Percentiles rank a stretch among this genome's conserved stretches.
Conservation (phyloP, 306 rosid species). For the Sophora flavescens region DNA sequence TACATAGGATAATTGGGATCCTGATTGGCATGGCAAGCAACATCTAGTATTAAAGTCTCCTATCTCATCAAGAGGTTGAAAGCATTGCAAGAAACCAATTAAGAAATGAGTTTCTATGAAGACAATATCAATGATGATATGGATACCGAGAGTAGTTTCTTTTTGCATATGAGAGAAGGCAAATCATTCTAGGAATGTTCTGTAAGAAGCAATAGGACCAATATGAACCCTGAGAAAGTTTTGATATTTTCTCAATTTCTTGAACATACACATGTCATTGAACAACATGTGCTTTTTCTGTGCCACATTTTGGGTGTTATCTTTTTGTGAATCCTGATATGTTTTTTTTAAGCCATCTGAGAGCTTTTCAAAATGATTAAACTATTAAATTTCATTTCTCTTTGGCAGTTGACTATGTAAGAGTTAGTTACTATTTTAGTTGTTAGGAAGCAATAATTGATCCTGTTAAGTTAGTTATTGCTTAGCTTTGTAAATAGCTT, state of each 20-base stretch:
- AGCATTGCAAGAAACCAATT: constrained; percentile 70
- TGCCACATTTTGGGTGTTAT: not conserved
- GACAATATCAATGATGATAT: constrained; percentile 43
- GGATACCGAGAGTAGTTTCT: constrained; percentile 45
- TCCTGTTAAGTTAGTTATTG: too few relatives aligned
- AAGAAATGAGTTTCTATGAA: constrained; percentile 42
- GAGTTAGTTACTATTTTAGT: too few relatives aligned
- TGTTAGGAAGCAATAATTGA: too few relatives aligned
- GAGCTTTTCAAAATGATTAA: constrained; percentile 32
- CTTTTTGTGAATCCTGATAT: constrained; percentile 31
- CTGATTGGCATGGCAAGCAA: constrained; percentile 99
- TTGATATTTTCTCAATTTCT: constrained; percentile 95
- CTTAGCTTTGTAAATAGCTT: too few relatives aligned
- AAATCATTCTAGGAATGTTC: constrained; percentile 45
- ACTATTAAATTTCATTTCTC: constrained; percentile 43
- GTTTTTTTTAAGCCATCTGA: constrained; percentile 8
- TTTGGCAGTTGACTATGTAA: constrained; percentile 75
- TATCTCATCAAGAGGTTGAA: constrained; percentile 77
- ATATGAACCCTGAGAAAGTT: constrained; percentile 69
- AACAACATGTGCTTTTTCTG: constrained; percentile 76
- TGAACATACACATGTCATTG: constrained; percentile 96
- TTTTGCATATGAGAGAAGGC: constrained; percentile 47
- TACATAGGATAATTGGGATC: constrained; percentile 95
- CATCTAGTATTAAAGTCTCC: constrained; percentile 92
- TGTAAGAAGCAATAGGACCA: constrained; percentile 40